Conservation (phyloP, 2,329 filamentous ascomycete species). For the Eurotiales sp. region DNA sequence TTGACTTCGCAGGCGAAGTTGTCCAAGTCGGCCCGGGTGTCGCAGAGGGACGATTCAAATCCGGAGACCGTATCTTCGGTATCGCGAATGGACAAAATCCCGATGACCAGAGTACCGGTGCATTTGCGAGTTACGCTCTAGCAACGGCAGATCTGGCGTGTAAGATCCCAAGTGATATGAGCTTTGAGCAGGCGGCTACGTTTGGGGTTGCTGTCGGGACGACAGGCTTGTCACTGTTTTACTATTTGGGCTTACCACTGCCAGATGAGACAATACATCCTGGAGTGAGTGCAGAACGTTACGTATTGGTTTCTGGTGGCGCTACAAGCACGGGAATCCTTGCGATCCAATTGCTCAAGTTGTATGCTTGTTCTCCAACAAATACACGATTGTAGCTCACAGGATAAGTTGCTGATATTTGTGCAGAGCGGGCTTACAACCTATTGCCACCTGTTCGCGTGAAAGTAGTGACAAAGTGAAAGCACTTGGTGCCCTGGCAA, state of each 20-base stretch:
- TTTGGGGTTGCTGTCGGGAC: not conserved
- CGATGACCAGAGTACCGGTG: not conserved
- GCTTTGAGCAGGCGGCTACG: not conserved
- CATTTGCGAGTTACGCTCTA: not conserved
- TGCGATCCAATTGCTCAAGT: conserved; percentile 43
- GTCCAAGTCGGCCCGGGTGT: not conserved
- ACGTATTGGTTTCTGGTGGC: conserved; percentile 47
- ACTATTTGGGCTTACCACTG: not conserved
- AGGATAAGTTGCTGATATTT: not conserved
- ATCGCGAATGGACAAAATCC: not conserved
- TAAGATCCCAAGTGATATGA: not conserved
- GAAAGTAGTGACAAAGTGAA: conserved; percentile 41
- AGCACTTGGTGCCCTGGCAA: conserved; percentile 40
- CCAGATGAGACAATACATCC: not conserved
- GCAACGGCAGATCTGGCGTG: not conserved
- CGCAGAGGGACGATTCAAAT: not conserved
- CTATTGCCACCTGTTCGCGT: conserved; percentile 46
- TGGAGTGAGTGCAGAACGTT: conserved; percentile 16
- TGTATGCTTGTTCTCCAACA: conserved; percentile 21
- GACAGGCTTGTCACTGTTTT: not conserved
- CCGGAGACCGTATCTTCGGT: not conserved
- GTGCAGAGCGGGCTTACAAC: conserved; percentile 33
- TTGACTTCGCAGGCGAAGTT: conserved; percentile 7
- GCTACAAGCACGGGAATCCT: conserved; percentile 42
- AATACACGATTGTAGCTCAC: not conserved